Conservation (phyloP, 1,284 basidiomycete species). For the Kwoniella shivajii region DNA sequence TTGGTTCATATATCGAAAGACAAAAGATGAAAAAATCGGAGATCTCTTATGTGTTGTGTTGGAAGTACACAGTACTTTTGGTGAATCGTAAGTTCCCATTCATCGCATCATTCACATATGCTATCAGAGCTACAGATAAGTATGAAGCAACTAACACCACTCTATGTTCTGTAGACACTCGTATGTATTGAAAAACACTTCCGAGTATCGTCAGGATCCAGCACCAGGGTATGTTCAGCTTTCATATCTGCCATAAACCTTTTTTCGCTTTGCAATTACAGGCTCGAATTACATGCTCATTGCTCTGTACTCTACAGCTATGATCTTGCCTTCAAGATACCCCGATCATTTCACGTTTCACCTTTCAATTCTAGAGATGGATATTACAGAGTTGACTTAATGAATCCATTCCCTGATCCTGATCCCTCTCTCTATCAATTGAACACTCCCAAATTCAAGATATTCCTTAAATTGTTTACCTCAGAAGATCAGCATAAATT, state of each 20-base stretch:
- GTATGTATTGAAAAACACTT: slow-evolving; percentile 26
- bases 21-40: slow-evolving; percentile 3
- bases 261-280: background rate
- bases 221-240: slow-evolving; percentile 15
- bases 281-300: background rate
- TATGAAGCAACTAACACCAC: background rate
- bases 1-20: slow-evolving; percentile 65
- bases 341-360: slow-evolving; percentile 74
- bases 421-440: slow-evolving; percentile 1
- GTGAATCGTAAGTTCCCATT: slow-evolving; percentile 65
- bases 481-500: slow-evolving; percentile 49
- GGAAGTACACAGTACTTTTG: slow-evolving; percentile 79
- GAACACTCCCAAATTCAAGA: slow-evolving; percentile 27
- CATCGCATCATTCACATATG: background rate
- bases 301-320: slow-evolving; percentile 40
- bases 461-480: slow-evolving; percentile 40
- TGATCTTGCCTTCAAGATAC: slow-evolving; percentile 71
- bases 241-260: background rate
- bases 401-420: slow-evolving; percentile 54
- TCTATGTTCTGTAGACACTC: slow-evolving; percentile 22
- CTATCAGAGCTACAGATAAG: background rate
- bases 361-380: slow-evolving; percentile 77
- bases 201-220: slow-evolving; percentile 13
- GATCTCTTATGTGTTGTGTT: slow-evolving; percentile 61
- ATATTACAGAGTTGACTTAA: slow-evolving; percentile 62